phyloP scores from a whole-genome alignment of 345 rosid genomes.

The Brassica juncea region DNA sequence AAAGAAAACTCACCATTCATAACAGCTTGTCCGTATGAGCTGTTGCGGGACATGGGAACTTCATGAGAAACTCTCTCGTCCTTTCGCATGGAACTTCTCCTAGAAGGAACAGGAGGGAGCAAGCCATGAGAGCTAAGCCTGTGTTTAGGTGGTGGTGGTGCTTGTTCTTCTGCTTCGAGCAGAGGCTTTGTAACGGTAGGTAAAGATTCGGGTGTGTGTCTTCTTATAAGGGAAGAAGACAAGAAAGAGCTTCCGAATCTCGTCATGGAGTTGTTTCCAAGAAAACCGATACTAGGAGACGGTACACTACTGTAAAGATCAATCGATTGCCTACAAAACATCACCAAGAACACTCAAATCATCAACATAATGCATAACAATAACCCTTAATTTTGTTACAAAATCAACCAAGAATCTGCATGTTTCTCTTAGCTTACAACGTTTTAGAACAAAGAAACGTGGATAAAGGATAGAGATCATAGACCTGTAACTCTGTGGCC shows the following conservation, averaged over 20 bases:
- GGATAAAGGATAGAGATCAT: background rate
- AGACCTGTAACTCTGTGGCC: slow-evolving; percentile 99
- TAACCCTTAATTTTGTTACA: background rate
- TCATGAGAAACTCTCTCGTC: slow-evolving; percentile 58
- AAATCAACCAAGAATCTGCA: background rate
- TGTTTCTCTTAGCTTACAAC: background rate
- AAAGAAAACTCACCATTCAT: slow-evolving; percentile 59
- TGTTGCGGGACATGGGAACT: slow-evolving; percentile 61
- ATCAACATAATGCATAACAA: background rate
- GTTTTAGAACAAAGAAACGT: too few relatives aligned
- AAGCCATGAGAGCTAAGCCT: slow-evolving; percentile 59
- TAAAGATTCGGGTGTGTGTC: slow-evolving; percentile 68
- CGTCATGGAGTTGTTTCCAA: slow-evolving; percentile 63
- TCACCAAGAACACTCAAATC: slow-evolving; percentile 15
- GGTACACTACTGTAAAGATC: slow-evolving; percentile 89
- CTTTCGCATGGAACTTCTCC: slow-evolving; percentile 35
- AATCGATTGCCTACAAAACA: slow-evolving; percentile 76
- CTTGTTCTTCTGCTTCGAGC: slow-evolving; percentile 42
- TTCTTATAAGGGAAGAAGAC: slow-evolving; percentile 58
- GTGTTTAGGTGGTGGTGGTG: slow-evolving; percentile 39
- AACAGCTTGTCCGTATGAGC: slow-evolving; percentile 83
- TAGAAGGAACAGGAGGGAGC: slow-evolving; percentile 51
- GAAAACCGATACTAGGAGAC: slow-evolving; percentile 69
- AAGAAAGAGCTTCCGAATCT: slow-evolving; percentile 74
- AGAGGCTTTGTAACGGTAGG: slow-evolving; percentile 57